These are phyloP conservation scores for Fusarium sp. DNA, from an alignment of 2,329 filamentous ascomycete species.

Conservation along the genomic window DNA sequence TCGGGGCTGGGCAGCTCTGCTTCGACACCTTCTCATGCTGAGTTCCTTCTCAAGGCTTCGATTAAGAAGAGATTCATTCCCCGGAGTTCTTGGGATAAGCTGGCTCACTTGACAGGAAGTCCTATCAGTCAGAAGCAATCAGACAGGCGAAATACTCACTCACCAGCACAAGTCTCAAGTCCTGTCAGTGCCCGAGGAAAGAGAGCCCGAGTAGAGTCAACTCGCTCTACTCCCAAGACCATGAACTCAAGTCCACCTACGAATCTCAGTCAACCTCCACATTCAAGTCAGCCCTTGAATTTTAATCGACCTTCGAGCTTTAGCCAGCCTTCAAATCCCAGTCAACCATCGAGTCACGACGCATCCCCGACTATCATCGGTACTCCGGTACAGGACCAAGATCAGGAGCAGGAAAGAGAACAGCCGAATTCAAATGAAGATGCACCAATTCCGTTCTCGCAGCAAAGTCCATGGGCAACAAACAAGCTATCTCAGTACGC, in stretches of 20 bases:
- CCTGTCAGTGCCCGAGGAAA: not conserved
- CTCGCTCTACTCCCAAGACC: not conserved
- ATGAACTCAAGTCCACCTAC: not conserved
- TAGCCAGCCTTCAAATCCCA: not conserved
- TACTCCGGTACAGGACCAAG: not conserved
- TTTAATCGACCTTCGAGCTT: not conserved
- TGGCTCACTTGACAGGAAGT: conserved; percentile 27
- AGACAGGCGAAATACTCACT: not conserved
- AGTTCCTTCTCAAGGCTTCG: conserved; percentile 45
- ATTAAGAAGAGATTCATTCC: conserved; percentile 47
- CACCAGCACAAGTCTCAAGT: not conserved
- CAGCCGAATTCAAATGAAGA: conserved; percentile 4
- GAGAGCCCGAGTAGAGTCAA: not conserved
- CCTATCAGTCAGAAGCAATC: not conserved
- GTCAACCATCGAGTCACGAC: conserved; percentile 5
- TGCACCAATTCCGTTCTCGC: conserved; percentile 36
- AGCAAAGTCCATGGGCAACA: conserved; percentile 49
- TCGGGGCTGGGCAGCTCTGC: not conserved
- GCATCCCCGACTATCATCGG: not conserved
- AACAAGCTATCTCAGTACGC: conserved; percentile 43
- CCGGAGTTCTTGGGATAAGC: conserved; percentile 46
- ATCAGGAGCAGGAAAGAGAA: not conserved
- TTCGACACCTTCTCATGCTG: conserved; percentile 14
- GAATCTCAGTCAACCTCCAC: not conserved
- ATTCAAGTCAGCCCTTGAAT: not conserved